Evolutionary conservation across 225 moss, liverwort and hornwort genomes (phyloP).

Genomic region (Bryum argenteum): DNA sequence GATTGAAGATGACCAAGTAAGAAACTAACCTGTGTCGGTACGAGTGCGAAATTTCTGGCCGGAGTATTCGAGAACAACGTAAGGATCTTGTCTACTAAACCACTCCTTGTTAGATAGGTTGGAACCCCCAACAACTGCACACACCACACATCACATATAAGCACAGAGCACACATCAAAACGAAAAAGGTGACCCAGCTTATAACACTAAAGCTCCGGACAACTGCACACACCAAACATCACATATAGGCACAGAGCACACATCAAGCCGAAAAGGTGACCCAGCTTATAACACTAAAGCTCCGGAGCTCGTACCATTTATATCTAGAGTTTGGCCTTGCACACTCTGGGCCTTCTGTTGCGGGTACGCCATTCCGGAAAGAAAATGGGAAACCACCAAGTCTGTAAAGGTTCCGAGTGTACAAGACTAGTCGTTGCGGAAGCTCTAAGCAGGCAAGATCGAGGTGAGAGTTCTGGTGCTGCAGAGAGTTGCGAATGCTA

Average conservation of each 20-base stretch:
- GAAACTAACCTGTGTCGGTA: slow-evolving; percentile 68
- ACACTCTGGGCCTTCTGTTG: slow-evolving; percentile 26
- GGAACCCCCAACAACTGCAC: slow-evolving; percentile 75
- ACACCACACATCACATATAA: not conserved
- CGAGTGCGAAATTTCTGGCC: slow-evolving; percentile 62
- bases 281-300: no score
- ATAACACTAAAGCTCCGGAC: no score
- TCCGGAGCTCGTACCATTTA: slow-evolving; percentile 30
- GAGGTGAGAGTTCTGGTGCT: no score
- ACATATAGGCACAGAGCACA: no score
- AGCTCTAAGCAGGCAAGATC: no score
- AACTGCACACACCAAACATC: no score
- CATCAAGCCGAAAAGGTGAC: no score
- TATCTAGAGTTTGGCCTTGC: slow-evolving; percentile 47
- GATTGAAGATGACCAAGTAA: not conserved
- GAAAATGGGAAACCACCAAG: no score
- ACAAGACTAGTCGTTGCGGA: no score
- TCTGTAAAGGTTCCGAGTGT: no score
- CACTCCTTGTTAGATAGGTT: slow-evolving; percentile 77
- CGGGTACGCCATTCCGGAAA: slow-evolving; percentile 35
- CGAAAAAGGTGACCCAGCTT: no score
- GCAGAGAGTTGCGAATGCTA: no score
- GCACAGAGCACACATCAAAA: not conserved
- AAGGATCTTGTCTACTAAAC: slow-evolving; percentile 90
- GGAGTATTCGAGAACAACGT: slow-evolving; percentile 75